These are phyloP conservation scores for Xylaria polymorpha DNA, from an alignment of 2,329 filamentous ascomycete genomes.

Conservation along the genomic window DNA sequence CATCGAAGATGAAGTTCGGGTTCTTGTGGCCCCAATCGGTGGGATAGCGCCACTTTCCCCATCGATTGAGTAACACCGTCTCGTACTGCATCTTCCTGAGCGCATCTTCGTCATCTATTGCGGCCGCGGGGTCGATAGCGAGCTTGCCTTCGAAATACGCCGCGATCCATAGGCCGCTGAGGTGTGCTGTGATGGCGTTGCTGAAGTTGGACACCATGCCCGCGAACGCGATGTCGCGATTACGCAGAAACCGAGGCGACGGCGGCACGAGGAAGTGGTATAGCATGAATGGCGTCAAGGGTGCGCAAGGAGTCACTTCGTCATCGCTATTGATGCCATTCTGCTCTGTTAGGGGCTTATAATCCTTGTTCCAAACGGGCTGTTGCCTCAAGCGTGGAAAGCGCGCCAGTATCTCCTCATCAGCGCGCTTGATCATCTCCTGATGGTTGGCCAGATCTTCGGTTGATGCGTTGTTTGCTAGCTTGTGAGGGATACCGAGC, in stretches of 20 bases:
- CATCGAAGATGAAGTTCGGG: constrained; percentile 81
- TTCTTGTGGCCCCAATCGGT: constrained; percentile 70
- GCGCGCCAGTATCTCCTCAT: constrained; percentile 60
- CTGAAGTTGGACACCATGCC: constrained; percentile 60
- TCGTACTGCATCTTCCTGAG: constrained; percentile 58
- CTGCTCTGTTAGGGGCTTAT: constrained; percentile 57
- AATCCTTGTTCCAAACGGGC: constrained; percentile 55
- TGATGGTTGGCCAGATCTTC: constrained; percentile 54
- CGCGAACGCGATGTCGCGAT: constrained; percentile 60
- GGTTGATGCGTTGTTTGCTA: constrained; percentile 42
- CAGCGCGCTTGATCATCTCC: constrained; percentile 55
- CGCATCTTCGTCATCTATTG: constrained; percentile 16
- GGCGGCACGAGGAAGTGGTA: constrained; percentile 60
- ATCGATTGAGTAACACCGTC: constrained; percentile 73
- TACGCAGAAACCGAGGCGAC: constrained; percentile 49
- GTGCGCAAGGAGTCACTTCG: constrained; percentile 40
- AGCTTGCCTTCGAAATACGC: constrained; percentile 64
- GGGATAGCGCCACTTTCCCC: constrained; percentile 76
- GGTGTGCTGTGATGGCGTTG: constrained; percentile 57
- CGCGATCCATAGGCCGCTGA: constrained; percentile 65
- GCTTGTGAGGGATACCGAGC: constrained; percentile 59
- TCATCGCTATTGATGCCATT: constrained; percentile 52
- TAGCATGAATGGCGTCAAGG: constrained; percentile 56
- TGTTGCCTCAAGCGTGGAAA: constrained; percentile 62
- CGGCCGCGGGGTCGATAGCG: constrained; percentile 19